Conservation (phyloP, 2,329 filamentous ascomycete genomes). For the Microdochium nivale region DNA sequence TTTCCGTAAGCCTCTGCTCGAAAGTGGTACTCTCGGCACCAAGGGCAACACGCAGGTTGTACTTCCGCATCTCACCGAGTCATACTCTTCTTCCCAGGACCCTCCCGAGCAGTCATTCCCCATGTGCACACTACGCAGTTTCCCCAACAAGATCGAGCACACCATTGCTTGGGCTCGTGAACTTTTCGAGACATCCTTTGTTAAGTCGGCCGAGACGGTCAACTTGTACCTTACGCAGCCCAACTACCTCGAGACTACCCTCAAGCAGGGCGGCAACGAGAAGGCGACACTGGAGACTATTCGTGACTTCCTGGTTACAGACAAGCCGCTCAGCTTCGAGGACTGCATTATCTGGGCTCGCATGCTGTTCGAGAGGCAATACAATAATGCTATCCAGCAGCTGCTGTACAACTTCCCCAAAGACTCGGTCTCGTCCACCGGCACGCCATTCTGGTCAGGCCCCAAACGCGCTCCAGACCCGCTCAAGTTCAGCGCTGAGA, state of each 20-base stretch:
- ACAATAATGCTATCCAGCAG: conserved; percentile 93
- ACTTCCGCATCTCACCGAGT: conserved; percentile 84
- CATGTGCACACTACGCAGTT: conserved; percentile 95
- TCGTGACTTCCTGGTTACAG: conserved; percentile 80
- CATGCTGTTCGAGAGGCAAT: conserved; percentile 89
- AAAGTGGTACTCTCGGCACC: conserved; percentile 96
- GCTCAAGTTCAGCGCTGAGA: conserved; percentile 77
- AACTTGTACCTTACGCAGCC: conserved; percentile 90
- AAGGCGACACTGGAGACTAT: conserved; percentile 89
- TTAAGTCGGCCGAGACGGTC: conserved; percentile 86
- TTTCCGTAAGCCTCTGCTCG: conserved; percentile 92
- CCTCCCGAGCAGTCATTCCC: conserved; percentile 98
- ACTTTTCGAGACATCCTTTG: conserved; percentile 88
- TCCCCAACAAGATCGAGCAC: conserved; percentile 97
- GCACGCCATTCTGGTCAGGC: conserved; percentile 94
- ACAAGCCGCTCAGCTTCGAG: conserved; percentile 86
- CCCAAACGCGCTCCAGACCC: conserved; percentile 93
- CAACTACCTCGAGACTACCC: conserved; percentile 76
- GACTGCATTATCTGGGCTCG: conserved; percentile 97
- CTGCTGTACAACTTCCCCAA: conserved; percentile 96
- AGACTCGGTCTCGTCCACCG: conserved; percentile 79
- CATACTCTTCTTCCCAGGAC: conserved; percentile 94
- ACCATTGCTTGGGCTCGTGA: conserved; percentile 98
- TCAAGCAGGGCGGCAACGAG: conserved; percentile 92
- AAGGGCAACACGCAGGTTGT: conserved; percentile 98